Percentiles rank a stretch among this genome's conserved stretches.
These are phyloP conservation scores for Pilasporangium apinafurcum DNA, from an alignment of 352 stramenopile species.

Conservation along the genomic window DNA sequence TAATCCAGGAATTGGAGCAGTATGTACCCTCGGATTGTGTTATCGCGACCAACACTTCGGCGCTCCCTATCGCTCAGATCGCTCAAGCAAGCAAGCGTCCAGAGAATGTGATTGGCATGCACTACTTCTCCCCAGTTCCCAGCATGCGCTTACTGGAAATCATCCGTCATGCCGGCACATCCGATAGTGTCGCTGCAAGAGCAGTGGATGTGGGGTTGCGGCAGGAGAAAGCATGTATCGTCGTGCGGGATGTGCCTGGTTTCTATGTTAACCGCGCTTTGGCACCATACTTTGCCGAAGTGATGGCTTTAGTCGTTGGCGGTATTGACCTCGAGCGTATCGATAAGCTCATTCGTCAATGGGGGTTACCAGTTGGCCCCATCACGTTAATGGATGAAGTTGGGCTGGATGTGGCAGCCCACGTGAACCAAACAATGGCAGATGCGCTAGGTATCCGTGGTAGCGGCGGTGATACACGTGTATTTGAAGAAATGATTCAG, in stretches of 20 bases:
- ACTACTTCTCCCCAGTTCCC: slow-evolving; percentile 98
- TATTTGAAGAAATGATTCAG: slow-evolving; percentile 94
- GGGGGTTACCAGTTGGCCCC: slow-evolving; percentile 95
- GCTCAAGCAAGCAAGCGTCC: slow-evolving; percentile 71
- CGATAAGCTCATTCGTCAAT: slow-evolving; percentile 93
- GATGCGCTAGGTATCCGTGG: slow-evolving; percentile 92
- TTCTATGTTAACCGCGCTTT: slow-evolving; percentile 99
- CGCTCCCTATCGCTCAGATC: slow-evolving; percentile 94
- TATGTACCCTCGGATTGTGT: slow-evolving; percentile 91
- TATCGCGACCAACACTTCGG: slow-evolving; percentile 97
- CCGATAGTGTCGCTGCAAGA: slow-evolving; percentile 77
- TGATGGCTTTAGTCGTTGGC: slow-evolving; percentile 80
- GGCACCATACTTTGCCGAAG: slow-evolving; percentile 89
- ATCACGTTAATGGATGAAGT: slow-evolving; percentile 96
- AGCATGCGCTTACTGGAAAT: slow-evolving; percentile 98
- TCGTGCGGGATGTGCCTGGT: slow-evolving; percentile 96
- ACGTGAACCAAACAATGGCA: slow-evolving; percentile 91
- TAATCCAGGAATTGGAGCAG: slow-evolving; percentile 90
- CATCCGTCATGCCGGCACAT: slow-evolving; percentile 91
- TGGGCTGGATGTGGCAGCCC: slow-evolving; percentile 92
- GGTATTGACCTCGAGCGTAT: slow-evolving; percentile 90
- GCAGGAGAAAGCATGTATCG: slow-evolving; percentile 96
- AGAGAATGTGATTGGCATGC: slow-evolving; percentile 94
- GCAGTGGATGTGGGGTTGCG: slow-evolving; percentile 94
- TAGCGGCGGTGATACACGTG: slow-evolving; percentile 76